These are phyloP conservation scores for Candida labiduridarum DNA, from an alignment of 1,139 yeast species.

Conservation along the genomic window DNA sequence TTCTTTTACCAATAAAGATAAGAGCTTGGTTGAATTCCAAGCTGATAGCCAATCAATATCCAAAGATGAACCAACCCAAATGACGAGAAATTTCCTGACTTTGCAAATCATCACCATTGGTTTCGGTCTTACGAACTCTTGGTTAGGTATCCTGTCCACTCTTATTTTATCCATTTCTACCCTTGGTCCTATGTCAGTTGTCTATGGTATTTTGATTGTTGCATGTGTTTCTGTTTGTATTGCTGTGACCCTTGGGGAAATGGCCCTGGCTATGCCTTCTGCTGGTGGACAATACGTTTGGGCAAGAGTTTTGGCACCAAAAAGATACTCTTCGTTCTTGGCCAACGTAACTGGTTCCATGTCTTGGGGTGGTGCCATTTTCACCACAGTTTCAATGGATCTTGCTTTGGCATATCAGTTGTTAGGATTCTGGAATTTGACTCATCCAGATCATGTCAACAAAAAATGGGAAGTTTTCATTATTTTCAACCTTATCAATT, in stretches of 20 bases:
- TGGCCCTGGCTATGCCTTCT: conserved; percentile 55
- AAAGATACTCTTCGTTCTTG: conserved; percentile 45
- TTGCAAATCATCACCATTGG: conserved; percentile 67
- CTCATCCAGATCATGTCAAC: conserved; percentile 44
- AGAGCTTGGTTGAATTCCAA: conserved; percentile 1
- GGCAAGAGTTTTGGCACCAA: conserved; percentile 58
- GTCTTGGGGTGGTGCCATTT: conserved; percentile 60
- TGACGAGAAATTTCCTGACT: conserved; percentile 53
- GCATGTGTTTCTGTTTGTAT: conserved; percentile 47
- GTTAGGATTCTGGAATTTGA: conserved; percentile 52
- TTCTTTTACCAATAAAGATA: not conserved
- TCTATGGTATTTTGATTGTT: conserved; percentile 67
- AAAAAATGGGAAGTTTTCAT: conserved; percentile 57
- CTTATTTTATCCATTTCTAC: conserved; percentile 63
- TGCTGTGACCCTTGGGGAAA: conserved; percentile 48
- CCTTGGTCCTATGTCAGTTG: conserved; percentile 69
- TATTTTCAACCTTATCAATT: conserved; percentile 43
- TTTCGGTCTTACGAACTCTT: conserved; percentile 68
- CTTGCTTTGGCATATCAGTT: conserved; percentile 50
- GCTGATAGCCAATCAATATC: conserved; percentile 4
- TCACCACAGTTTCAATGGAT: conserved; percentile 58
- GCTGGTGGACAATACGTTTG: conserved; percentile 67
- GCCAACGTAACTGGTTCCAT: conserved; percentile 58
- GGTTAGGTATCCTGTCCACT: conserved; percentile 59
- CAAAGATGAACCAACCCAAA: conserved; percentile 21